phyloP scores from a whole-genome alignment of 139 green algal species.

The Micractinium sp. region DNA sequence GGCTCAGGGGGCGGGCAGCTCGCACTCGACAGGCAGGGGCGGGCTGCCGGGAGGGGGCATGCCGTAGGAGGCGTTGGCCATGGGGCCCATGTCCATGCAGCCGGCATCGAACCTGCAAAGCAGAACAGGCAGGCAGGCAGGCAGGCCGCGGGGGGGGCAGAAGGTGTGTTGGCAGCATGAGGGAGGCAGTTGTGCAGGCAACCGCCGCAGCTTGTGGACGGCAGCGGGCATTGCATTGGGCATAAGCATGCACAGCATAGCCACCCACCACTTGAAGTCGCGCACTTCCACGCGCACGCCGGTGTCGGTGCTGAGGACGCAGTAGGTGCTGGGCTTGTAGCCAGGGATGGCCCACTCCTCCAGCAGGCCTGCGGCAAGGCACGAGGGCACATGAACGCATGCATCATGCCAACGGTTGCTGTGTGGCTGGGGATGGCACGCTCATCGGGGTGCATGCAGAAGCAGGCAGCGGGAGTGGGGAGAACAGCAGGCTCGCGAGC shows the following conservation, averaged over 20 bases:
- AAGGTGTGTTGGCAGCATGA: background rate
- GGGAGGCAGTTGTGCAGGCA: too few species aligned
- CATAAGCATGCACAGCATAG: background rate
- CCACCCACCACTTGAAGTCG: background rate
- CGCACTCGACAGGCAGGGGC: background rate
- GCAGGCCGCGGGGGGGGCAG: too few species aligned
- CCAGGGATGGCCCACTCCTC: background rate
- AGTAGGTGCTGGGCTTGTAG: conserved; percentile 4
- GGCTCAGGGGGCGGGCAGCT: background rate
- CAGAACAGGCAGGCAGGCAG: background rate
- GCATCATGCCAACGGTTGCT: too few species aligned
- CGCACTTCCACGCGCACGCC: background rate
- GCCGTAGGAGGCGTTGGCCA: background rate
- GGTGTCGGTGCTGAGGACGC: background rate
- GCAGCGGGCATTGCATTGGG: background rate
- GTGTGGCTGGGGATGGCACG: too few species aligned
- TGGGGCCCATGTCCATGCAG: background rate
- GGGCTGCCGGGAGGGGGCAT: background rate
- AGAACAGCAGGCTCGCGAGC: too few species aligned
- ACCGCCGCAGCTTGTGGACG: too few species aligned
- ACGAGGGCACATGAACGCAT: background rate
- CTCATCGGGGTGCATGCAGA: too few species aligned
- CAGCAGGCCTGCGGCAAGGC: background rate
- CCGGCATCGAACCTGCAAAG: conserved; percentile 1
- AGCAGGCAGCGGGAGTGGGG: too few species aligned